Evolutionary conservation across 1,139 yeast genomes (phyloP), one percentile per base, ranked within the genome.

Genomic region (Yamadazyma jaroonii): DNA sequence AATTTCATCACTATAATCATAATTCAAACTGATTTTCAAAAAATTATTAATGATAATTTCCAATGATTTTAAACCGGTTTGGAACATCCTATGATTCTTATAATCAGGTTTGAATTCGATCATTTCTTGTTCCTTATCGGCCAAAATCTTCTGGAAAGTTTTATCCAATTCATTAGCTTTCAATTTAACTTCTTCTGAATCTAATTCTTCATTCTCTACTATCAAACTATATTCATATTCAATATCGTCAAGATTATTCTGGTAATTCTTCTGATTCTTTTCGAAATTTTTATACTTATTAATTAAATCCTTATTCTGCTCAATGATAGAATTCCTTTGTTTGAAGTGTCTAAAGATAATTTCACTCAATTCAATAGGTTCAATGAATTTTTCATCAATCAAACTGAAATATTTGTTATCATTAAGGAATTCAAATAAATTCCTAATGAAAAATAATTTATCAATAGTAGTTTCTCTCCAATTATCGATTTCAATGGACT

Each of bases 1-100:
- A 36, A 86, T 77, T 57, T 90, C 97, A 62, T 92, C 98, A 47
- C 90, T 84, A 52, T 79, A 88, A 56, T 92, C 98, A 54, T 83
- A 85, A 28, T 78, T 78, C 31, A 74, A 74, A 0, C 92, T 82
- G 28, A 88, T 76, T 7, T 69, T 61, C 29, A 92, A 59, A 25
- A 94, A 57, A 56, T 92, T 96, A 42, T 81, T 79, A 33, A 88
- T 74, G 34, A 89, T 78, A 52, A 83, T 90, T 48, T 87, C 90
- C 27, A 81, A 57, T 40, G 84, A 92, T 24, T 66, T 67, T 13
- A 76, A 68, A 35, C 62, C 63, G 21, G 62, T 71, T 3, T 57
- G 12, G 56, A 56, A 30, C 35, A 39, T 39, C 9, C 41, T 35
- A 32, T 59, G 61, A 10, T 55, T 57, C n/a, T 53, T 56, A 20